phyloP scores from a whole-genome alignment of 2,329 filamentous ascomycete genomes.

The Orbilia blumenaviensis region DNA sequence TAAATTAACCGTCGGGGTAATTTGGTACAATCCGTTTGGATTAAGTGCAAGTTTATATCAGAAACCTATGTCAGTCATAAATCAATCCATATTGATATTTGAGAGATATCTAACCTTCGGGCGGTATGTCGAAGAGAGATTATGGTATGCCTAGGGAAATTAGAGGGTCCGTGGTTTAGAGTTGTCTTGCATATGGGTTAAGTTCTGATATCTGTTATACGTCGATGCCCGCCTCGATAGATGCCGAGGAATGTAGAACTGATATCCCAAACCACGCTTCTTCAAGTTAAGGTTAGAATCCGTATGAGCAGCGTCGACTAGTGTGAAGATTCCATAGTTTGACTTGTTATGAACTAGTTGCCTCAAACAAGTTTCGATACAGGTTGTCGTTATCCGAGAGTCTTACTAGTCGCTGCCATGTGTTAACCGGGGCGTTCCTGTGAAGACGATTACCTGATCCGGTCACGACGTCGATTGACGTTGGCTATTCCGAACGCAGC shows the following conservation, averaged over 20 bases:
- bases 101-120: neutral
- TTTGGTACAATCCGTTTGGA: too few species aligned
- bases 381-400: conserved; percentile 6
- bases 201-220: too few species aligned
- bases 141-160: neutral
- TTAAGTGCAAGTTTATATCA: neutral
- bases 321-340: neutral
- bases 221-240: neutral
- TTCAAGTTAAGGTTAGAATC: neutral
- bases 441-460: conserved; percentile 35
- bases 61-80: neutral
- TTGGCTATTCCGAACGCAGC: conserved; percentile 33
- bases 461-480: conserved; percentile 10
- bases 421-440: conserved; percentile 5
- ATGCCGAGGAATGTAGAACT: neutral
- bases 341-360: conserved; percentile 6
- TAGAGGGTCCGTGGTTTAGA: neutral
- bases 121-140: conserved; percentile 3
- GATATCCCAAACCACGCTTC: neutral
- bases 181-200: neutral
- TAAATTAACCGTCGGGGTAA: neutral
- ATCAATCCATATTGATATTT: neutral
- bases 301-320: neutral
- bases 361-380: conserved; percentile 1
- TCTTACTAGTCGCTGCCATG: conserved; percentile 34